Conservation (phyloP, 177 flowering plant species). For the Vitis hybrid region DNA sequence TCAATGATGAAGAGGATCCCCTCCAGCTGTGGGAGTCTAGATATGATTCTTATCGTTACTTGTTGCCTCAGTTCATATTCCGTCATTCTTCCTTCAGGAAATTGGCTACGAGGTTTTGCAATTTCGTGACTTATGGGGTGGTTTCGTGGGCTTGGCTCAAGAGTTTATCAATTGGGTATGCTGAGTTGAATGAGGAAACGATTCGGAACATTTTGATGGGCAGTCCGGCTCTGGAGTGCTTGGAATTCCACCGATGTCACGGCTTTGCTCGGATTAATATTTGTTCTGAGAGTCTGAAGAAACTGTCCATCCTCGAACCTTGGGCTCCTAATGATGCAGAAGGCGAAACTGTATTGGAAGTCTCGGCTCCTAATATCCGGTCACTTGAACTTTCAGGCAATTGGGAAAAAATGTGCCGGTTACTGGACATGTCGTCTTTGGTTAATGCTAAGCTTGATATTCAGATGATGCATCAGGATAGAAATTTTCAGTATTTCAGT, state of each 20-base stretch:
- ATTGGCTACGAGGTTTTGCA: not conserved
- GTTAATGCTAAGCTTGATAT: not conserved
- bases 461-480: not conserved
- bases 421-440: not conserved
- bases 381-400: not conserved
- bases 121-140: not conserved
- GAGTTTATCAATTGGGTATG: not conserved
- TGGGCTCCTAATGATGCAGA: not conserved
- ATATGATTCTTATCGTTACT: too few species aligned
- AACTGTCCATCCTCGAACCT: not conserved
- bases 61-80: not conserved
- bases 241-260: not conserved
- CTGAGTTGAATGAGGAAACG: not conserved
- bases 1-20: not conserved
- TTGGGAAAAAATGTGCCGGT: not conserved
- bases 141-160: conserved; percentile 1
- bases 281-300: not conserved
- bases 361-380: conserved; percentile 1
- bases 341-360: not conserved
- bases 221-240: conserved; percentile 1
- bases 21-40: too few species aligned
- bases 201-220: not conserved
- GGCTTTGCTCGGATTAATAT: not conserved
- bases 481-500: too few species aligned
- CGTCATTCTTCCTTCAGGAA: not conserved